Evolutionary conservation across 495 filamentous ascomycete genomes (phyloP).

Genomic region (Staphylotrichum longicolle): DNA sequence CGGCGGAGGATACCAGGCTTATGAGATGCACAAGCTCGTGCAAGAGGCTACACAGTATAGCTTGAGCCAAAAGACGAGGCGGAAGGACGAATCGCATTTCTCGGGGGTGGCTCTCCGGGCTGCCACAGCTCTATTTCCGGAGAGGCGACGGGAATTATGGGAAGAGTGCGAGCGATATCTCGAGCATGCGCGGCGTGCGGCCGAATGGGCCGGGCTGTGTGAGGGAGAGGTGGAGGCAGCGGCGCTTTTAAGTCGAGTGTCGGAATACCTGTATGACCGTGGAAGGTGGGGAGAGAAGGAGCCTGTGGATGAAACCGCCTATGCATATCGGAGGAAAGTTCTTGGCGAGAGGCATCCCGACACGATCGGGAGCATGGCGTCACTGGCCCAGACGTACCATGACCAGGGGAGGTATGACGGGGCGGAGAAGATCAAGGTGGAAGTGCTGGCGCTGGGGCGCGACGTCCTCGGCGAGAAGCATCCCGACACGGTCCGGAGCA

Average conservation of each 20-base stretch:
- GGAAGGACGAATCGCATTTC: slow-evolving; percentile 21
- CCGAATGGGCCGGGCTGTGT: slow-evolving; percentile 19
- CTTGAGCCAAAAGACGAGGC: slow-evolving; percentile 3
- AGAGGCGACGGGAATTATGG: slow-evolving; percentile 15
- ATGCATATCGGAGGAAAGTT: neutral
- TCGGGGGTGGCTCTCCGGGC: slow-evolving; percentile 20
- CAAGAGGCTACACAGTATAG: slow-evolving; percentile 29
- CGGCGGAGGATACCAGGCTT: slow-evolving; percentile 4
- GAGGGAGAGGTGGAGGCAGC: slow-evolving; percentile 17
- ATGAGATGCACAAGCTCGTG: slow-evolving; percentile 32
- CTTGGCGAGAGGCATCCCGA: slow-evolving; percentile 8
- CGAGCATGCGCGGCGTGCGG: slow-evolving; percentile 16
- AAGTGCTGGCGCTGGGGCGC: too few relatives aligned
- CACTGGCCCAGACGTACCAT: too few relatives aligned
- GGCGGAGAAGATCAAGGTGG: too few relatives aligned
- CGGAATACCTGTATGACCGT: slow-evolving; percentile 19
- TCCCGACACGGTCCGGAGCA: too few relatives aligned
- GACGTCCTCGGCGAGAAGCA: too few relatives aligned
- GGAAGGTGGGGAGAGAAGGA: slow-evolving; percentile 7
- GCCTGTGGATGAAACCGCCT: neutral
- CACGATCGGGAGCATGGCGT: neutral
- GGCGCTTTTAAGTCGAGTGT: slow-evolving; percentile 21
- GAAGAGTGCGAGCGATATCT: slow-evolving; percentile 24
- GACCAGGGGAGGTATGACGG: too few relatives aligned
- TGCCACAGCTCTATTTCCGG: slow-evolving; percentile 20